Conservation (phyloP, 768 basidiomycete genomes). For the Leccinum variicolor region DNA sequence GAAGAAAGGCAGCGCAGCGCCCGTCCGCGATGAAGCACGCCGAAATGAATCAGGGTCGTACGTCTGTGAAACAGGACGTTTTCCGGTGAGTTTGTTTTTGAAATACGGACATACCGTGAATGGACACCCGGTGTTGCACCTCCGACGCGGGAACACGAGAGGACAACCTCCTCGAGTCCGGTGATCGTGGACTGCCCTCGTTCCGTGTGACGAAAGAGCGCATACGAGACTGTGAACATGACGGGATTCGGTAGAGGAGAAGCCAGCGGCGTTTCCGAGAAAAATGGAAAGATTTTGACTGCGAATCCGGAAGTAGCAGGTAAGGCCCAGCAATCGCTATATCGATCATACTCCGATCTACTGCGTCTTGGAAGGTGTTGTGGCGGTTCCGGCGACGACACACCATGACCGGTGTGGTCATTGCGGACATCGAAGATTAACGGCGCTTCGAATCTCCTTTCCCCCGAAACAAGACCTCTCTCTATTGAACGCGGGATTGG, state of each 20-base stretch:
- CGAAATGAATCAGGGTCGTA: conserved; percentile 32
- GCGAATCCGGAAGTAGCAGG: conserved; percentile 28
- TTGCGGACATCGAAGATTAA: conserved; percentile 25
- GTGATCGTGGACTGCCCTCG: conserved; percentile 4
- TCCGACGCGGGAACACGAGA: conserved; percentile 1
- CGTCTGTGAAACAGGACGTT: conserved; percentile 1
- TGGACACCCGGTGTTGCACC: neutral
- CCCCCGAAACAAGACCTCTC: conserved; percentile 7
- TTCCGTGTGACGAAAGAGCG: neutral
- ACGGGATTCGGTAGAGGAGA: conserved; percentile 11
- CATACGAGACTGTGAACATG: neutral
- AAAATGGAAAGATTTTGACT: conserved; percentile 18
- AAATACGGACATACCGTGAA: neutral
- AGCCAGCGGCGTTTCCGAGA: conserved; percentile 25
- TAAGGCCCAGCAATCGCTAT: conserved; percentile 21
- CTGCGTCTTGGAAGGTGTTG: conserved; percentile 23
- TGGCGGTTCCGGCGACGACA: conserved; percentile 26
- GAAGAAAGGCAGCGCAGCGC: conserved; percentile 2
- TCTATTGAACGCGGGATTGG: conserved; percentile 3
- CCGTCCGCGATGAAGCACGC: conserved; percentile 16
- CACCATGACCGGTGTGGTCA: conserved; percentile 20
- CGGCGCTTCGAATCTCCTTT: conserved; percentile 8
- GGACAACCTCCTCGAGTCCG: neutral
- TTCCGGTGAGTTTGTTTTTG: neutral
- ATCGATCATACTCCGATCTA: conserved; percentile 27